Evolutionary conservation across 108 stramenopile genomes (phyloP).

Genomic region (Nitzschia inconspicua): DNA sequence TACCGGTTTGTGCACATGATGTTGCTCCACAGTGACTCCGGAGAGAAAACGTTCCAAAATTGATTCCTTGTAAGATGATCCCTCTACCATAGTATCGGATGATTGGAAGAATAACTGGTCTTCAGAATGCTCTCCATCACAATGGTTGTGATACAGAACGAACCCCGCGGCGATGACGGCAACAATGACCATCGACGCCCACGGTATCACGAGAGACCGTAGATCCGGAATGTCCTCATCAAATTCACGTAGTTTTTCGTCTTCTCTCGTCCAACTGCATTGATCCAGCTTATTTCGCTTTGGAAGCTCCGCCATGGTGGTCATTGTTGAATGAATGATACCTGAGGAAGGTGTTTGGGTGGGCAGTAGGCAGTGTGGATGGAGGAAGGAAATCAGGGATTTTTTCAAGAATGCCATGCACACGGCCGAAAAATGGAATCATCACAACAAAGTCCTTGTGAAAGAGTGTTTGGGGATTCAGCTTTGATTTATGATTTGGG

Average conservation of each 20-base stretch:
- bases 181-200: constrained; percentile 18
- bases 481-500: too few species aligned
- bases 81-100: not conserved
- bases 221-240: constrained; percentile 9
- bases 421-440: too few species aligned
- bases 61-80: not conserved
- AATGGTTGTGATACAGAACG: constrained; percentile 2
- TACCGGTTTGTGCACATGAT: constrained; percentile 21
- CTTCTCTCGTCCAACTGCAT: not conserved
- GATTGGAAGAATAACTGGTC: not conserved
- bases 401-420: too few species aligned
- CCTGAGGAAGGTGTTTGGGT: too few species aligned
- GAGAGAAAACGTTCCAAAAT: not conserved
- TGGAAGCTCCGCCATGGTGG: not conserved
- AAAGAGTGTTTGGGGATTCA: too few species aligned
- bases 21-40: not conserved
- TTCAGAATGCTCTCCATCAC: not conserved
- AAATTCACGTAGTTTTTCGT: too few species aligned
- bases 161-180: constrained; percentile 19
- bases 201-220: constrained; percentile 12
- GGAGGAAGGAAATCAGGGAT: too few species aligned
- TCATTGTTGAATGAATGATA: too few species aligned
- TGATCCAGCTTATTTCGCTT: not conserved
- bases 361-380: too few species aligned
- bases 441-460: too few species aligned